phyloP scores from a whole-genome alignment of 345 rosid species.

The Hypericum perforatum region DNA sequence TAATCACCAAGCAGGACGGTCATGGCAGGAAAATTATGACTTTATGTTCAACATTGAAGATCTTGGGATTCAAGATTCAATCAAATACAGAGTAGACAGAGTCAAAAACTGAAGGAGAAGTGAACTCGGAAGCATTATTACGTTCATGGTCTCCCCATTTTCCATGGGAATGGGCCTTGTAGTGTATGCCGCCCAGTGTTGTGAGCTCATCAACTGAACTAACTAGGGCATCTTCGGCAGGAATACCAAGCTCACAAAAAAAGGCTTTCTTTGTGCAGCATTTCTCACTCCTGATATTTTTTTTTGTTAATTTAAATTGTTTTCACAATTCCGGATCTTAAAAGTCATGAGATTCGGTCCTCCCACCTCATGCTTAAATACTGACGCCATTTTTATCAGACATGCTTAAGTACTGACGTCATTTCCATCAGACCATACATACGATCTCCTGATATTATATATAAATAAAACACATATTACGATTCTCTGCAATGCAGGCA shows the following conservation, averaged over 20 bases:
- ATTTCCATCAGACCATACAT: too few relatives aligned
- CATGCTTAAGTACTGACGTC: too few relatives aligned
- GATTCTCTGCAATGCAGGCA: too few relatives aligned
- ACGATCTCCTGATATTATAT: too few relatives aligned
- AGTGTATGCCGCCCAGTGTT: constrained; percentile 66
- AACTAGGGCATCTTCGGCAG: constrained; percentile 80
- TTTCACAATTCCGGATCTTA: too few relatives aligned
- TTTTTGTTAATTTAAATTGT: too few relatives aligned
- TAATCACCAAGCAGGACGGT: too few relatives aligned
- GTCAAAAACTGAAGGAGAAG: neutral
- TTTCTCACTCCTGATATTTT: constrained; percentile 78
- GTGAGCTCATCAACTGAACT: constrained; percentile 77
- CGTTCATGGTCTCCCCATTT: constrained; percentile 99
- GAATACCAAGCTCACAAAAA: constrained; percentile 90
- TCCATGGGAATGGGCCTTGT: constrained; percentile 96
- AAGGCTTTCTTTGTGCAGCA: constrained; percentile 98
- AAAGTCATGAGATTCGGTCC: too few relatives aligned
- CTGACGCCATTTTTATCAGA: too few relatives aligned
- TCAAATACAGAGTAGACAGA: neutral
- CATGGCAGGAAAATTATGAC: neutral
- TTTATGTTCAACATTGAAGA: too few relatives aligned
- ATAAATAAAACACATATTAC: too few relatives aligned
- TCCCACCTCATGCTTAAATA: neutral
- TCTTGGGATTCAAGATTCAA: neutral
- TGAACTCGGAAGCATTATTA: constrained; percentile 18